phyloP scores from a whole-genome alignment of 148 eudicot species.

The Arbutus unedo region DNA sequence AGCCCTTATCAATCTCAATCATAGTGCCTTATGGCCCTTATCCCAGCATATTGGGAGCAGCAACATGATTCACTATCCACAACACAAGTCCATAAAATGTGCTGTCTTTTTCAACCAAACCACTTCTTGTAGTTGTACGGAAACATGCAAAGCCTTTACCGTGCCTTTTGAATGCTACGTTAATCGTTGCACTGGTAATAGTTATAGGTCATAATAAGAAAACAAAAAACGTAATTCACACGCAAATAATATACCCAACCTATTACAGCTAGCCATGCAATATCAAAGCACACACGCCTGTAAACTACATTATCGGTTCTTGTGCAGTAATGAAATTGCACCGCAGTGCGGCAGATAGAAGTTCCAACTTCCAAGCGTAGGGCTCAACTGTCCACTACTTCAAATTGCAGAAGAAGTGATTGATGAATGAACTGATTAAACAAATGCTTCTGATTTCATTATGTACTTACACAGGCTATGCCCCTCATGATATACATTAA shows the following conservation, averaged over 20 bases:
- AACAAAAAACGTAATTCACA: not conserved
- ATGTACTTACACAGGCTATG: too few relatives aligned
- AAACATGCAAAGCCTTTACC: slow-evolving; percentile 8
- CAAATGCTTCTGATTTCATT: too few relatives aligned
- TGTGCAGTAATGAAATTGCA: not conserved
- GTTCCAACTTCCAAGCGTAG: too few relatives aligned
- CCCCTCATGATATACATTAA: too few relatives aligned
- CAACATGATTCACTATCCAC: not conserved
- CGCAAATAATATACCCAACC: not conserved
- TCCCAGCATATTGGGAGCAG: not conserved
- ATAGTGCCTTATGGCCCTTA: not conserved
- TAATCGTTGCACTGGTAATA: not conserved
- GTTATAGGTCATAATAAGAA: not conserved
- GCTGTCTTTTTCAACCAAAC: not conserved
- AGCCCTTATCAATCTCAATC: not conserved
- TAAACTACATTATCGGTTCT: not conserved
- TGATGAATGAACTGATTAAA: too few relatives aligned
- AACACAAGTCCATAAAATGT: not conserved
- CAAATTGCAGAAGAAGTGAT: too few relatives aligned
- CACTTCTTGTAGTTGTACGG: not conserved
- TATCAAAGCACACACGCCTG: not conserved
- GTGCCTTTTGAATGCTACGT: not conserved
- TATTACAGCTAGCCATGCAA: not conserved
- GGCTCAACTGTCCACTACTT: too few relatives aligned
- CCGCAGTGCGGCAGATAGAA: too few relatives aligned